These are phyloP conservation scores for Aspergillus pseudonomiae DNA, from an alignment of 2,329 filamentous ascomycete species.

Conservation along the genomic window DNA sequence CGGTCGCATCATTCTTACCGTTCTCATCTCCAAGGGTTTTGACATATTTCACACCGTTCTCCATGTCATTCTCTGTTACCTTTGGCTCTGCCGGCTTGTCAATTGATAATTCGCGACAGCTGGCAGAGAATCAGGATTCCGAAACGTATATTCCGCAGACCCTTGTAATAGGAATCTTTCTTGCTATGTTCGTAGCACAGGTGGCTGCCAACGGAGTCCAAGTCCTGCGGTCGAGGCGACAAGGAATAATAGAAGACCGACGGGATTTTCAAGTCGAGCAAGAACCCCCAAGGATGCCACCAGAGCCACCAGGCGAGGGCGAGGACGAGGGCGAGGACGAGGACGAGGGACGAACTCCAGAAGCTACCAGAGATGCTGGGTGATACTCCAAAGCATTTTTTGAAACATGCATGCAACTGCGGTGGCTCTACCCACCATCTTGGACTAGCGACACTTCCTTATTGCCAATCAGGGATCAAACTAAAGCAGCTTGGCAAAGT, in stretches of 20 bases:
- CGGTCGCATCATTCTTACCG: slow-evolving; percentile 23
- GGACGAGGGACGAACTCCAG: slow-evolving; percentile 15
- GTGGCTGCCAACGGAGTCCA: slow-evolving; percentile 34
- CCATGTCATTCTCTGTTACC: slow-evolving; percentile 41
- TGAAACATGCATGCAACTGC: not conserved
- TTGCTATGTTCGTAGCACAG: slow-evolving; percentile 35
- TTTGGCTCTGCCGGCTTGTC: slow-evolving; percentile 27
- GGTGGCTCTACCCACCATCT: not conserved
- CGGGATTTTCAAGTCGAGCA: slow-evolving; percentile 3
- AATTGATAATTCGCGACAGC: slow-evolving; percentile 7
- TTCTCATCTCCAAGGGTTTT: slow-evolving; percentile 31
- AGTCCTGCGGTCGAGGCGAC: slow-evolving; percentile 28
- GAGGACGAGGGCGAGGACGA: slow-evolving; percentile 21
- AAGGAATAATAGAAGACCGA: slow-evolving; percentile 10
- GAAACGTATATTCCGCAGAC: slow-evolving; percentile 36
- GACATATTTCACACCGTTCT: slow-evolving; percentile 38
- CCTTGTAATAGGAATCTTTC: slow-evolving; percentile 35
- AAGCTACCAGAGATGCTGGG: slow-evolving; percentile 4
- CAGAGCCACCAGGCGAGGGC: slow-evolving; percentile 15
- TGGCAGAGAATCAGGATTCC: slow-evolving; percentile 9
- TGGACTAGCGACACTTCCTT: not conserved
- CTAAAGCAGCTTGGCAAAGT: not conserved
- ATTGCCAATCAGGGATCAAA: not conserved
- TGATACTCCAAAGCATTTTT: not conserved
- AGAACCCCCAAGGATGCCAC: slow-evolving; percentile 5